Evolutionary conservation across 2,329 filamentous ascomycete genomes (phyloP), one percentile per base, ranked within the genome.

Genomic region (Aureobasidium sp.): DNA sequence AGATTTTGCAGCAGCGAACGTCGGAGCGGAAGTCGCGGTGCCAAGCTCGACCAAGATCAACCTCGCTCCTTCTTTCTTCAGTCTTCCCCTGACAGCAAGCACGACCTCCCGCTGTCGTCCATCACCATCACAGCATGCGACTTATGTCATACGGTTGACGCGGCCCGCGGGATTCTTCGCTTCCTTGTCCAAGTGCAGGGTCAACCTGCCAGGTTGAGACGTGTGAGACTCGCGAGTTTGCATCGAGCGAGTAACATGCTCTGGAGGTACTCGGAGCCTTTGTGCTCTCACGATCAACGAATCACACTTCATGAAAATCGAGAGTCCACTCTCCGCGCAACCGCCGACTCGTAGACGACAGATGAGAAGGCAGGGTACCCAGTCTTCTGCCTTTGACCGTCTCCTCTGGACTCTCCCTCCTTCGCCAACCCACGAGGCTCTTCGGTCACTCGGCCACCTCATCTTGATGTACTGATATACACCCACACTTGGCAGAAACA

Each of bases 31-130:
- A 21, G 21, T 21, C 8, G 21, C 41, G 39, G 29, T 27, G 41
- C 53, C 53, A 57, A 57, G 53, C 39, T 21, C 13, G 41, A n/a
- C 13, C 30, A 27, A 21, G 53, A 57, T 57, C 53, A 45, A 45
- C 53, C 2, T 25, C 5, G n/a, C 53, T 36, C 39, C 41, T 57
- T 57, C 53, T 57, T 29, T 11, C 29, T 44, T 57, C 53, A 25
- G 41, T 5, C 53, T 45, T 57, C 53, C 30, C 53, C 53, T 57
- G 53, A 42, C 8, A 36, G 21, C 41, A 57, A 34, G 53, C 53
- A 44, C 53, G 53, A 57, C 53, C 53, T 57, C 36, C 53, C 53
- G 53, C 53, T 57, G 50, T 45, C 53, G 53, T 36, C 41, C 53
- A 57, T 57, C 53, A 11, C 41, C 53, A 57, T 57, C 37, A 54